Conservation (phyloP, 2,329 filamentous ascomycete genomes). For the Didymella arachidicola region DNA sequence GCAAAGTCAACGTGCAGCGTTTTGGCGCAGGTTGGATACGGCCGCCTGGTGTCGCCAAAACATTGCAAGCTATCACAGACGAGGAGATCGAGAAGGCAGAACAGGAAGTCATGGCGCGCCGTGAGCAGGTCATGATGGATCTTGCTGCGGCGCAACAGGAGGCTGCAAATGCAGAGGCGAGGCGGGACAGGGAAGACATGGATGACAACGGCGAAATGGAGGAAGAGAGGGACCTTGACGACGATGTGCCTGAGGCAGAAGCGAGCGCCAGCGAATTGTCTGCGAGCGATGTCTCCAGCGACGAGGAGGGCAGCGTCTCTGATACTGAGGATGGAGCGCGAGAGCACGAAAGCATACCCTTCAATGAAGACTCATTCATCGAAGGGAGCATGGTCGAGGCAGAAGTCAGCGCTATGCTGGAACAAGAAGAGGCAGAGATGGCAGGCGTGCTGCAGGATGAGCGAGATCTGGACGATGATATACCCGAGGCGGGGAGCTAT, state of each 20-base stretch:
- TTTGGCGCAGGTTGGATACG: conserved; percentile 92
- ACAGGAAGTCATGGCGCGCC: conserved; percentile 75
- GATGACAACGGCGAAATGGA: conserved; percentile 37
- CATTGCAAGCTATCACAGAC: conserved; percentile 86
- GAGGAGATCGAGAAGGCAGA: conserved; percentile 90
- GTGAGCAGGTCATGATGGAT: conserved; percentile 76
- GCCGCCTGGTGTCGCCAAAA: conserved; percentile 87
- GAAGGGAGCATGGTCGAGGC: conserved; percentile 55
- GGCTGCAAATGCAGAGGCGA: conserved; percentile 47
- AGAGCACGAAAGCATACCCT: conserved; percentile 57
- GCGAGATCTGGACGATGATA: conserved; percentile 59
- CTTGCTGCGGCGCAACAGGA: conserved; percentile 68
- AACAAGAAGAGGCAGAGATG: conserved; percentile 58
- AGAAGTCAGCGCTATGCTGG: conserved; percentile 50
- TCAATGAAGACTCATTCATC: conserved; percentile 59
- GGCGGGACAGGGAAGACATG: conserved; percentile 53
- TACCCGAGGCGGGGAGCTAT: conserved; percentile 62
- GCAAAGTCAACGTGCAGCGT: conserved; percentile 81
- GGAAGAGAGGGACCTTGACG: conserved; percentile 52
- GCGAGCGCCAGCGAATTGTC: conserved; percentile 49
- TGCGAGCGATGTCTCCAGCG: conserved; percentile 47
- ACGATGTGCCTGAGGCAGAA: conserved; percentile 50
- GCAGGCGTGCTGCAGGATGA: conserved; percentile 58
- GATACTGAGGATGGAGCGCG: conserved; percentile 52
- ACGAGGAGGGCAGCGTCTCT: conserved; percentile 25